Conservation (phyloP, 2,329 filamentous ascomycete genomes). For the Epichloe festucae region DNA sequence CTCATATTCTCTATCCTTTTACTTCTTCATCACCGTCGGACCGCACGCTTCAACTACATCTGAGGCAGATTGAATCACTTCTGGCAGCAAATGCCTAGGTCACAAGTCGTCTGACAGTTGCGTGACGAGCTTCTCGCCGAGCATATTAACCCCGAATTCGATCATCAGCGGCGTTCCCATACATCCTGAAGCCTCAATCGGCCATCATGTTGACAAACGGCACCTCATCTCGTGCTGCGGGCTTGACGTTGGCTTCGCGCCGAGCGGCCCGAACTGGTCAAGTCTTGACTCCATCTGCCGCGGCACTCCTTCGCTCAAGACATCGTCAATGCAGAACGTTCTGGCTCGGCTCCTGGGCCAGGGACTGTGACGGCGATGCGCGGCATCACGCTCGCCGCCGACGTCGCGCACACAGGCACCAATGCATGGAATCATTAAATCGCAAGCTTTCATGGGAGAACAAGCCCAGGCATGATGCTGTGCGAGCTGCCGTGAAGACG, state of each 20-base stretch:
- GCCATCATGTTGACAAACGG: slow-evolving; percentile 2
- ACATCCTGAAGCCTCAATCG: neutral
- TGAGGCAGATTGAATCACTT: neutral
- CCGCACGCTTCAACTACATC: too few species aligned
- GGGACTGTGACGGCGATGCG: slow-evolving; percentile 26
- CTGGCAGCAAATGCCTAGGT: neutral
- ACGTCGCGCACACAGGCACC: slow-evolving; percentile 29
- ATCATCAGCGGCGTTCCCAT: neutral
- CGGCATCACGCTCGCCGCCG: slow-evolving; percentile 32
- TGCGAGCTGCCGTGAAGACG: slow-evolving; percentile 26
- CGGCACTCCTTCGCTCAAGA: slow-evolving; percentile 2
- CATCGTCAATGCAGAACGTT: slow-evolving; percentile 26
- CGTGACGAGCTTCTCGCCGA: neutral
- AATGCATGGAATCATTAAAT: slow-evolving; percentile 31
- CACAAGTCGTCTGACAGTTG: neutral
- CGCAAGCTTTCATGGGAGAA: slow-evolving; percentile 35
- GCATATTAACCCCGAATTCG: neutral
- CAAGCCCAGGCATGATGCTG: slow-evolving; percentile 19
- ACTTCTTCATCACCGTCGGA: neutral
- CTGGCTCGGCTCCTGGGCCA: slow-evolving; percentile 35
- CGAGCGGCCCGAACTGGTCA: neutral
- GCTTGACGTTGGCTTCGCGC: slow-evolving; percentile 1
- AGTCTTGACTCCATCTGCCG: neutral
- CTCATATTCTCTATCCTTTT: neutral
- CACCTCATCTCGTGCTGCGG: neutral